Conservation (phyloP, 2,329 filamentous ascomycete genomes). For the Xylaria digitata region DNA sequence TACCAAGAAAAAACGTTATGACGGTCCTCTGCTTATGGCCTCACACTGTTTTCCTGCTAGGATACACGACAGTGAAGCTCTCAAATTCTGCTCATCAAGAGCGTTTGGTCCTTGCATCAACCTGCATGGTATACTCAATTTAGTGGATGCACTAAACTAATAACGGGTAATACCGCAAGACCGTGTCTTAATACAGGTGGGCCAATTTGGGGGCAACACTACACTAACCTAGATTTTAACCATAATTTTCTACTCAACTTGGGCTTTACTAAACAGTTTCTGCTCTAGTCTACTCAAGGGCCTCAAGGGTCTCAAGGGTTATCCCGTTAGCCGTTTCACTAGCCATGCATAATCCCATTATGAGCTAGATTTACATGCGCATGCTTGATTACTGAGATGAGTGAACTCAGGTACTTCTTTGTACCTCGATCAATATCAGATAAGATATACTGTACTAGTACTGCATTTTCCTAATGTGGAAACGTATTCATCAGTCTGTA, state of each 20-base stretch:
- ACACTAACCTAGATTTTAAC: too few species aligned
- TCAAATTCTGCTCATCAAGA: background rate
- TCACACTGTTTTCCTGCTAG: too few species aligned
- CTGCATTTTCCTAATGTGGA: too few species aligned
- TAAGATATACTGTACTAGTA: too few species aligned
- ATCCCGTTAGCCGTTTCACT: constrained; percentile 21
- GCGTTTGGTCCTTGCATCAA: constrained; percentile 20
- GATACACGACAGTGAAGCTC: too few species aligned
- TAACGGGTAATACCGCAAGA: constrained; percentile 9
- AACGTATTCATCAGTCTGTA: too few species aligned
- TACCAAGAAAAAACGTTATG: too few species aligned
- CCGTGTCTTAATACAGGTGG: background rate
- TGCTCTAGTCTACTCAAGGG: background rate
- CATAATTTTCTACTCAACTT: background rate
- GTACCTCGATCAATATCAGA: background rate
- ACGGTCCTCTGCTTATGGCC: too few species aligned
- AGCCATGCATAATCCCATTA: constrained; percentile 4
- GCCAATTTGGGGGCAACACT: background rate
- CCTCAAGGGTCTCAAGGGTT: background rate
- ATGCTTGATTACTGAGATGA: background rate
- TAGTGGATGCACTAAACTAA: background rate
- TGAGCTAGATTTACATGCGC: background rate
- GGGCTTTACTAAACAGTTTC: too few species aligned
- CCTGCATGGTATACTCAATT: background rate
- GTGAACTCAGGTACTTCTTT: too few species aligned